phyloP scores from a whole-genome alignment of 1,139 yeast genomes.

The Suhomyces maxii region DNA sequence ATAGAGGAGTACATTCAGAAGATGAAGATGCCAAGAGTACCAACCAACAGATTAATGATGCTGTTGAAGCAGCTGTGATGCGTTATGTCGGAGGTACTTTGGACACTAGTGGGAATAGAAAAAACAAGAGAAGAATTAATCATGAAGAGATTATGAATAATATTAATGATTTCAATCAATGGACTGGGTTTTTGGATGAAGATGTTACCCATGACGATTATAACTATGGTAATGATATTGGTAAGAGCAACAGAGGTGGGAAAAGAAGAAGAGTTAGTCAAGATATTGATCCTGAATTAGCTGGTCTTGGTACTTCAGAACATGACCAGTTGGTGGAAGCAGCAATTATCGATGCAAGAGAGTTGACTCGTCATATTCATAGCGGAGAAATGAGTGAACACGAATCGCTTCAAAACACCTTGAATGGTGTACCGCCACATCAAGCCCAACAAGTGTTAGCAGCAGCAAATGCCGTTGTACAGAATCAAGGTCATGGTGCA shows the following conservation, averaged over 20 bases:
- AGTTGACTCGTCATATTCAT: slow-evolving; percentile 50
- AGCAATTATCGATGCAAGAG: slow-evolving; percentile 65
- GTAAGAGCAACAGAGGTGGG: slow-evolving; percentile 3
- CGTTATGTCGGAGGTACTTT: slow-evolving; percentile 64
- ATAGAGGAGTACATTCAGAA: slow-evolving; percentile 13
- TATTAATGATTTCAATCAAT: slow-evolving; percentile 41
- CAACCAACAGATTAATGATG: slow-evolving; percentile 48
- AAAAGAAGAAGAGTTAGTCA: slow-evolving; percentile 14
- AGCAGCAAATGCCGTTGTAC: slow-evolving; percentile 27
- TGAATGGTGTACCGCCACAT: slow-evolving; percentile 15
- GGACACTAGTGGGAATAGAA: slow-evolving; percentile 19
- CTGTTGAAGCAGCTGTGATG: slow-evolving; percentile 76
- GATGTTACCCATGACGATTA: slow-evolving; percentile 20
- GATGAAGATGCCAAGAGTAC: slow-evolving; percentile 30
- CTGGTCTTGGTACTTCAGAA: slow-evolving; percentile 38
- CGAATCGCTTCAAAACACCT: slow-evolving; percentile 8
- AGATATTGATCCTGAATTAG: slow-evolving; percentile 65
- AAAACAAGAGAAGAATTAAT: slow-evolving; percentile 10
- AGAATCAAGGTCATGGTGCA: slow-evolving; percentile 15
- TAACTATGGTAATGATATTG: slow-evolving; percentile 6
- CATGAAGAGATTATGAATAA: slow-evolving; percentile 19
- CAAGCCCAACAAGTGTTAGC: slow-evolving; percentile 22
- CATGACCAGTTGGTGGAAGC: slow-evolving; percentile 67
- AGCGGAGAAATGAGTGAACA: slow-evolving; percentile 11
- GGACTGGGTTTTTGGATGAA: slow-evolving; percentile 55